Conservation (phyloP, 176 grass and related monocot species). For the Avena atlantica region DNA sequence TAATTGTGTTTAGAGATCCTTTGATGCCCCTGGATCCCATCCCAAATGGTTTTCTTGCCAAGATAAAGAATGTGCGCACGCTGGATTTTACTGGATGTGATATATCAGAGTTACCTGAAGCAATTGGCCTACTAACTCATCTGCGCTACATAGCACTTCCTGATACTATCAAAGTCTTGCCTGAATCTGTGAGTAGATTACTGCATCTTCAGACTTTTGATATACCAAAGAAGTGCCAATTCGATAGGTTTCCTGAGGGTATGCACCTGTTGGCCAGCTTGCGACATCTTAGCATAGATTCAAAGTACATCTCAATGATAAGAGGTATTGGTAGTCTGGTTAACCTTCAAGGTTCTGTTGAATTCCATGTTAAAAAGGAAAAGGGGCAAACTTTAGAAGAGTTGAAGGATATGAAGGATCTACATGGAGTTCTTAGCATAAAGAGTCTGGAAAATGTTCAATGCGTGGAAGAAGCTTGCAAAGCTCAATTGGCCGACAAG, state of each 20-base stretch:
- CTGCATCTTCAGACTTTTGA: slow-evolving; percentile 64
- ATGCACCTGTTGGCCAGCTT: slow-evolving; percentile 47
- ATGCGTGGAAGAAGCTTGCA: slow-evolving; percentile 41
- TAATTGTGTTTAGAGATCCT: slow-evolving; percentile 47
- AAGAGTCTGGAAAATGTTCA: slow-evolving; percentile 53
- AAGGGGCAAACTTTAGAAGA: slow-evolving; percentile 46
- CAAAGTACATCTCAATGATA: slow-evolving; percentile 44
- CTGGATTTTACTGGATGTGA: slow-evolving; percentile 56
- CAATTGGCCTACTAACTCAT: slow-evolving; percentile 49
- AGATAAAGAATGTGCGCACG: slow-evolving; percentile 44
- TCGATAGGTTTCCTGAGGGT: slow-evolving; percentile 37
- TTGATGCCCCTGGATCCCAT: slow-evolving; percentile 20
- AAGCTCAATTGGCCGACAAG: slow-evolving; percentile 47
- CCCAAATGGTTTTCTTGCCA: slow-evolving; percentile 38
- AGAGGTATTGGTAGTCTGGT: slow-evolving; percentile 48
- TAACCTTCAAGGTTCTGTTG: slow-evolving; percentile 48
- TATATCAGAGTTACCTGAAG: slow-evolving; percentile 48
- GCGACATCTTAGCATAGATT: slow-evolving; percentile 48
- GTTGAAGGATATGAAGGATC: slow-evolving; percentile 51
- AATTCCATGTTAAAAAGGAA: slow-evolving; percentile 46
- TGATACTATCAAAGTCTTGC: slow-evolving; percentile 47
- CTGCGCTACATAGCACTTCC: slow-evolving; percentile 62
- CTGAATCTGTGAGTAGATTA: slow-evolving; percentile 50
- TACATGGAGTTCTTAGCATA: slow-evolving; percentile 49
- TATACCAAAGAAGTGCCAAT: slow-evolving; percentile 45